A percentile compares a stretch with the other conserved stretches of the same genome.
Evolutionary conservation across 2,329 filamentous ascomycete genomes (phyloP).

Genomic region (Achaetomium macrosporum): DNA sequence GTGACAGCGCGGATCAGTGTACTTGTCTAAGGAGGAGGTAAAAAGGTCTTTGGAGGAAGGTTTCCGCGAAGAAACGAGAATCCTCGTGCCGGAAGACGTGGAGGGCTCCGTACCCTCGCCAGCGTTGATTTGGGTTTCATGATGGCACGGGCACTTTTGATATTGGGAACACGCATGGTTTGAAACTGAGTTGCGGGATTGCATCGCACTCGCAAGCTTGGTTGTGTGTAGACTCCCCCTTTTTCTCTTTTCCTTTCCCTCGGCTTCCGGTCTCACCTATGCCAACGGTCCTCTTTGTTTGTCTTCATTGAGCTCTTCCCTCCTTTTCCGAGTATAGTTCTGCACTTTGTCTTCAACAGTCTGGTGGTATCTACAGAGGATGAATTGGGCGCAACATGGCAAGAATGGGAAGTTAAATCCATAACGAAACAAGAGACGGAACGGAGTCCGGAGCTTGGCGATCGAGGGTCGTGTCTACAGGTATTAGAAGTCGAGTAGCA

Average conservation of each 20-base stretch:
- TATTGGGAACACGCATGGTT: neutral
- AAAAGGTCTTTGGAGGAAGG: too few species aligned
- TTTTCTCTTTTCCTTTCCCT: neutral
- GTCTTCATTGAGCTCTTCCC: neutral
- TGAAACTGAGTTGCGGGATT: neutral
- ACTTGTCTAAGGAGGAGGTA: too few species aligned
- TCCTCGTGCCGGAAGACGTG: too few species aligned
- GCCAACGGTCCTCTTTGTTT: neutral
- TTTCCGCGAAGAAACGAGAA: too few species aligned
- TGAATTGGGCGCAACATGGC: neutral
- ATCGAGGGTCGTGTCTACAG: constrained; percentile 8
- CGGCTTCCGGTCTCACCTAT: neutral
- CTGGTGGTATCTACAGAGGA: neutral
- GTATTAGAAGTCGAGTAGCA: constrained; percentile 32
- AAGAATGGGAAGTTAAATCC: constrained; percentile 5
- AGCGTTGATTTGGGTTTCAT: neutral
- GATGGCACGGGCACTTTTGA: neutral
- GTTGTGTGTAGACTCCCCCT: neutral
- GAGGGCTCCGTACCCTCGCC: neutral
- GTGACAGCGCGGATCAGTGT: neutral
- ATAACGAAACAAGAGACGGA: constrained; percentile 2
- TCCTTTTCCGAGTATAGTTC: neutral
- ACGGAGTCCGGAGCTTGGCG: constrained; percentile 18
- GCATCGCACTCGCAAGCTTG: neutral
- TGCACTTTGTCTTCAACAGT: neutral